phyloP scores from a whole-genome alignment of 306 rosid species.

The Trifolium repens region DNA sequence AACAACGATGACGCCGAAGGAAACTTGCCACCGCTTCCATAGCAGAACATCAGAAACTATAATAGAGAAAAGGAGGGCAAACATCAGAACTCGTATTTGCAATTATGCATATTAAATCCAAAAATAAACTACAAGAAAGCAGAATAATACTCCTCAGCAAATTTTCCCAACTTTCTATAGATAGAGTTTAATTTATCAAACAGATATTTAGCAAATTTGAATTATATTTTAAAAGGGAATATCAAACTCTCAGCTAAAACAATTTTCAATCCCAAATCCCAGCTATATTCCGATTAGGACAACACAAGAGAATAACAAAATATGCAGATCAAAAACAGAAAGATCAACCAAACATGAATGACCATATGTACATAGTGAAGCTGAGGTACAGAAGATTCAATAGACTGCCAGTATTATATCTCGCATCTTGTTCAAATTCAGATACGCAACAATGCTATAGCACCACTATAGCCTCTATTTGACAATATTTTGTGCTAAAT shows the following conservation, averaged over 20 bases:
- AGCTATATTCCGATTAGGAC: neutral
- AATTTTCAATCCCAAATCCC: conserved; percentile 14
- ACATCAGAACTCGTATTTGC: neutral
- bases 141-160: conserved; percentile 12
- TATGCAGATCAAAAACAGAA: conserved; percentile 5
- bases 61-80: conserved; percentile 33
- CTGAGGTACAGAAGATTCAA: conserved; percentile 22
- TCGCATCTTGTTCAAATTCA: neutral
- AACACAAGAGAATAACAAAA: conserved; percentile 3
- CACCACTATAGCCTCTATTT: neutral
- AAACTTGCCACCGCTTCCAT: conserved; percentile 75
- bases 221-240: neutral
- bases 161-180: conserved; percentile 2
- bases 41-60: conserved; percentile 80
- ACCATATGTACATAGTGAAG: neutral
- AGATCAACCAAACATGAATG: conserved; percentile 20
- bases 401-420: neutral
- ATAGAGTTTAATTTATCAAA: neutral
- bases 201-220: neutral
- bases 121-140: conserved; percentile 4
- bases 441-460: neutral
- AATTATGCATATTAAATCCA: conserved; percentile 1
- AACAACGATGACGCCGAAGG: conserved; percentile 67
- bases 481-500: neutral
- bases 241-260: neutral